Base-by-base conservation (phyloP, 176 grass and related monocot genomes). In the Juncus effusus region DNA sequence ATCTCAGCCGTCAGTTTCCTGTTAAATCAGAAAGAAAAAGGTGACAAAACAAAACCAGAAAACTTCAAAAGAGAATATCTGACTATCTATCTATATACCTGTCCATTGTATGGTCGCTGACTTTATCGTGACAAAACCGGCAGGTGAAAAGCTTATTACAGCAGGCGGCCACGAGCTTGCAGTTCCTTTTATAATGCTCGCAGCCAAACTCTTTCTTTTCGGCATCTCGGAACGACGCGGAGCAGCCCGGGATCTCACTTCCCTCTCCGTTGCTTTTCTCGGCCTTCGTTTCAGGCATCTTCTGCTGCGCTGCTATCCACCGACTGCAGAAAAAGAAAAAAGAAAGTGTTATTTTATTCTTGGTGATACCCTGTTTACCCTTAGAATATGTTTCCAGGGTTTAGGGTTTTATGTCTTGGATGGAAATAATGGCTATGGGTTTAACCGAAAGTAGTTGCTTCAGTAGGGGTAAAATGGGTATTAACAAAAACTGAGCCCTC, bases 61-160 rank as follows among this genome's bases (percentile, higher is more conserved):
- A 8, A 52, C 12, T 12, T 7, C 7, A 52, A 52, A 14, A 10
- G 36, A 15, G 28, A 49, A 69, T 39, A 54, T 0, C 11, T n/a
- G n/a, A n/a, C n/a, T 14, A 15, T 19, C 36, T 4, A 51, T 36
- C 2, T 12, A n/a, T 69, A 38, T 82, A 99, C 95, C 95, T 93
- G 77, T 99, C 95, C 89, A 99, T 94, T 7, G 76, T 78, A 74
- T 99, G 95, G 28, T 99, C 95, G 13, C 95, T 99, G 73, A 99
- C 86, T 90, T 90, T 99, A 80, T 99, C 95, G 78, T 99, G 95
- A 58, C 95, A 99, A 70, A 99, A 99, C 78, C 95, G 80, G 79
- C 95, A 99, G 52, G 95, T 87, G 74, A 94, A 94, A 54, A 99
- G 64, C 69, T 90, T 99, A 69, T 90, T 94, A 75, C 95, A 99